Percentiles rank a stretch among this genome's conserved stretches.
These are phyloP conservation scores for Globisporangium emineosum DNA, from an alignment of 352 stramenopile genomes.

Conservation along the genomic window DNA sequence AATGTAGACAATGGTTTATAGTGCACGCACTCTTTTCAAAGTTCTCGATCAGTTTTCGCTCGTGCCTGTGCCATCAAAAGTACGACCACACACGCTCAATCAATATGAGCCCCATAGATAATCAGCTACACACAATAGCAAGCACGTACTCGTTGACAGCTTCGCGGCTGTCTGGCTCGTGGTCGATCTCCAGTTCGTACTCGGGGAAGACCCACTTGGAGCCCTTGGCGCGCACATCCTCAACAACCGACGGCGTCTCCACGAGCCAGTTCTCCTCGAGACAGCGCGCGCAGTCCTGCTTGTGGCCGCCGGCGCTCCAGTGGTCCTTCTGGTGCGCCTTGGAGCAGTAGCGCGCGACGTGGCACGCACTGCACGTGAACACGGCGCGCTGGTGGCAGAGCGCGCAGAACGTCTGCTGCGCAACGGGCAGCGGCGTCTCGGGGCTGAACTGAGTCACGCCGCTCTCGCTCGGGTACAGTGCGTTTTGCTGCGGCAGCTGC, in stretches of 20 bases:
- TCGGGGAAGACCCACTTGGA: slow-evolving; percentile 77
- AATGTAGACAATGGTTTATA: too few relatives aligned
- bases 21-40: slow-evolving; percentile 62
- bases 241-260: slow-evolving; percentile 28
- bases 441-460: slow-evolving; percentile 28
- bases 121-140: slow-evolving; percentile 1
- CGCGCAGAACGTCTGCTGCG: slow-evolving; percentile 31
- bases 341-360: slow-evolving; percentile 75
- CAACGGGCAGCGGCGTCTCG: slow-evolving; percentile 1
- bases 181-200: slow-evolving; percentile 77
- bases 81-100: neutral
- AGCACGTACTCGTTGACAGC: slow-evolving; percentile 54
- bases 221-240: slow-evolving; percentile 40
- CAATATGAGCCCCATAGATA: neutral
- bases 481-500: slow-evolving; percentile 89
- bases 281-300: slow-evolving; percentile 52
- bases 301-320: slow-evolving; percentile 66
- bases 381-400: slow-evolving; percentile 61
- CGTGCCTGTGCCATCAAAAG: slow-evolving; percentile 23
- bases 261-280: slow-evolving; percentile 24
- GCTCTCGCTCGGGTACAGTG: slow-evolving; percentile 80
- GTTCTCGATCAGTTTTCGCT: slow-evolving; percentile 69
- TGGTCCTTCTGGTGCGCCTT: slow-evolving; percentile 81
- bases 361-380: slow-evolving; percentile 71
- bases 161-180: slow-evolving; percentile 57